Base-by-base conservation (phyloP, 2,329 filamentous ascomycete species). In the Colletotrichum noveboracense region DNA sequence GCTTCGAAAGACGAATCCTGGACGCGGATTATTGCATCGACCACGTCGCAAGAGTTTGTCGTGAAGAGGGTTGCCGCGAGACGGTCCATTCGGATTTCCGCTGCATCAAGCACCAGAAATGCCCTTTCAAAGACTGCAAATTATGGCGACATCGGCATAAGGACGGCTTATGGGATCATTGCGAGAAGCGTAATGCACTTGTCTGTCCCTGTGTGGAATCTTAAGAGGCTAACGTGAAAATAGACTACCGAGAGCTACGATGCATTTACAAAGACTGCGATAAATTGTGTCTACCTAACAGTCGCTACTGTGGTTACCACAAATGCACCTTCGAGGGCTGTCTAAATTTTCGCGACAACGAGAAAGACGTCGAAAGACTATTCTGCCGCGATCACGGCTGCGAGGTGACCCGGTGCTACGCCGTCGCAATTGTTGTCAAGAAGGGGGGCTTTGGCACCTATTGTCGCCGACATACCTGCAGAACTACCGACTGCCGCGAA, bases 251-350 rank as follows among this genome's bases (percentile, higher is more conserved):
- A 14, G 65, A 76, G 18, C 26, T 36, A 6, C 48, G 64, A 16
- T 76, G 74, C 48, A 60, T 61, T 2, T 68, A 64, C 58, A 76
- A 76, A 24, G 70, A 26, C 34, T 76, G 74, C 58, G 32, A 36
- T 1, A 69, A 24, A 3, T 3, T 60, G 6, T 74, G 56, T n/a
- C 34, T 76, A 2, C n/a, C 58, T 5, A 71, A 66, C 13, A 21
- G 38, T 7, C 26, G 34, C 14, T 52, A 32, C n/a, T 76, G 74
- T 14, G 26, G 52, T 4, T 18, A 30, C 4, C 74, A 76, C 7
- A 76, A 76, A 24, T 76, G 74, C 48, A 76, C 74, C 3, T 76
- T 68, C 18, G 74, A 76, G 12, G 74, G 74, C 13, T 76, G 74
- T 30, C 7, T 38, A 1, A 76, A 58, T 26, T 73, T 64, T 52